phyloP scores from a whole-genome alignment of 371 early-diverging fungal species.

The Parasitella parasitica region DNA sequence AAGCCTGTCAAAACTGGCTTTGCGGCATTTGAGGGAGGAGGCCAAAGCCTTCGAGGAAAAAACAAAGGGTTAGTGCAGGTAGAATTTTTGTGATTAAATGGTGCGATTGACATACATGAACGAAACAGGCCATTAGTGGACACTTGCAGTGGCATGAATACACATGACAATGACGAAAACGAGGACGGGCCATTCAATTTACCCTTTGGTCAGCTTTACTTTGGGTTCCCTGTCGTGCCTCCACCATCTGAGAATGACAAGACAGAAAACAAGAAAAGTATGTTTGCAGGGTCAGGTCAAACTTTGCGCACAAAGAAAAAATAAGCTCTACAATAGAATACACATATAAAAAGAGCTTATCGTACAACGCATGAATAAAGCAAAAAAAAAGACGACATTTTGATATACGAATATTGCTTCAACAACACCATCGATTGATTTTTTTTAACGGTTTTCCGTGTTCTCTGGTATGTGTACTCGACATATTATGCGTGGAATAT shows the following conservation, averaged over 20 bases:
- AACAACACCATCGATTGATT: too few relatives aligned
- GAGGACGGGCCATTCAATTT: slow-evolving; percentile 82
- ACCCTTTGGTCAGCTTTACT: slow-evolving; percentile 89
- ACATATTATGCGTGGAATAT: too few relatives aligned
- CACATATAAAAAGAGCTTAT: too few relatives aligned
- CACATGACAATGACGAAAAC: slow-evolving; percentile 14
- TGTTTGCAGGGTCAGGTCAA: slow-evolving; percentile 36
- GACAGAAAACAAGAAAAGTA: slow-evolving; percentile 10
- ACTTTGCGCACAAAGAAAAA: slow-evolving; percentile 43
- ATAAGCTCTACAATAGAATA: slow-evolving; percentile 10
- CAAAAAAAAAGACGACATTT: too few relatives aligned
- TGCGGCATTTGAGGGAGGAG: slow-evolving; percentile 42
- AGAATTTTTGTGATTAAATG: background rate
- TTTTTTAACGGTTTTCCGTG: too few relatives aligned
- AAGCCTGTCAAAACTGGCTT: slow-evolving; percentile 41
- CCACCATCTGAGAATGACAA: slow-evolving; percentile 31
- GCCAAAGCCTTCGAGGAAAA: slow-evolving; percentile 43
- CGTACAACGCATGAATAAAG: too few relatives aligned
- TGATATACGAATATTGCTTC: too few relatives aligned
- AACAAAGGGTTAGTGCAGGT: slow-evolving; percentile 32
- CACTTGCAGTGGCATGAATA: slow-evolving; percentile 21
- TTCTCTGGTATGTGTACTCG: too few relatives aligned
- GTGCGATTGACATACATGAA: background rate
- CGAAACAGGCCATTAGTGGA: background rate
- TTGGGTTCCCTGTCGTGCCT: slow-evolving; percentile 74